A percentile compares a stretch with the other conserved stretches of the same genome.
Conservation (phyloP, 2,329 filamentous ascomycete genomes). For the Pestalotiopsis sp. region DNA sequence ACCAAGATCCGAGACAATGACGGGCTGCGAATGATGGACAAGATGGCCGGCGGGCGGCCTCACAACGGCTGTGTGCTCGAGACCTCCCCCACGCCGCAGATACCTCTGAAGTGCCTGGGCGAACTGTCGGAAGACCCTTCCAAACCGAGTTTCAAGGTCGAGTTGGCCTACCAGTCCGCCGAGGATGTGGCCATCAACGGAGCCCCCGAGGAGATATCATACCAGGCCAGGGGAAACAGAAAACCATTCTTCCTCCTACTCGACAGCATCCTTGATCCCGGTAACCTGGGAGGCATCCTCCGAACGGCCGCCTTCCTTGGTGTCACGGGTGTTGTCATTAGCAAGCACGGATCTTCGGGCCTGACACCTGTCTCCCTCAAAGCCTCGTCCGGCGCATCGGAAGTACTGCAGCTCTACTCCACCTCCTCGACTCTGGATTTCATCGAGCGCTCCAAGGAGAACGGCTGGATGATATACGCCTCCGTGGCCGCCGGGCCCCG, state of each 20-base stretch:
- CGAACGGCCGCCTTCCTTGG: constrained; percentile 91
- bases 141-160: constrained; percentile 58
- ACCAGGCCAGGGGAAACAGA: constrained; percentile 42
- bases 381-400: constrained; percentile 84
- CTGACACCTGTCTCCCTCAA: constrained; percentile 81
- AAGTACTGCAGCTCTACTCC: constrained; percentile 75
- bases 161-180: constrained; percentile 66
- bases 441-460: constrained; percentile 64
- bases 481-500: constrained; percentile 58
- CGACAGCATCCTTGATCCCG: constrained; percentile 80
- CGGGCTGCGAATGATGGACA: constrained; percentile 74
- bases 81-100: constrained; percentile 77
- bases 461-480: constrained; percentile 84
- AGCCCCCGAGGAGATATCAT: constrained; percentile 50
- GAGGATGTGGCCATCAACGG: constrained; percentile 81
- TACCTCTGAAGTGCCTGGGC: constrained; percentile 65
- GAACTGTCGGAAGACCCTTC: constrained; percentile 45
- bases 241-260: constrained; percentile 75
- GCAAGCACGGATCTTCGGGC: constrained; percentile 71
- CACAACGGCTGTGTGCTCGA: constrained; percentile 93
- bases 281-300: constrained; percentile 88
- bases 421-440: constrained; percentile 71
- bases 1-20: constrained; percentile 56
- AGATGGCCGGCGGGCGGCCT: constrained; percentile 79
- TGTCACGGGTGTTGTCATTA: constrained; percentile 79